Evolutionary conservation across 2,329 filamentous ascomycete species (phyloP), one percentile per base, ranked within the genome.

Genomic region (Westerdykella sp.): DNA sequence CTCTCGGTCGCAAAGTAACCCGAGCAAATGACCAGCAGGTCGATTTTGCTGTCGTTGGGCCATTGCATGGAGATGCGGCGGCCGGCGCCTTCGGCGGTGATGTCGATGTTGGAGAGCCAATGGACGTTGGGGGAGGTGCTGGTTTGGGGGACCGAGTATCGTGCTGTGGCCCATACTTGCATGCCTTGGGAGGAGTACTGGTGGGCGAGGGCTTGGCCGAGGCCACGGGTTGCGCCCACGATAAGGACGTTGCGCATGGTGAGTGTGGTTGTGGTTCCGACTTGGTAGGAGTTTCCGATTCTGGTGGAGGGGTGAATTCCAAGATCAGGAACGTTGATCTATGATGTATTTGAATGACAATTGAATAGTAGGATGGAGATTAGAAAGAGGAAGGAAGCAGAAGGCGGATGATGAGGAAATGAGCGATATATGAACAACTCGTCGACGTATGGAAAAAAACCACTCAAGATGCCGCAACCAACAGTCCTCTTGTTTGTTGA

Each of bases 1-100:
- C 78, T 74, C 55, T 86, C 83, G 5, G 75, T 79, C 23, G 71
- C 73, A 56, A 86, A 86, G 60, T 81, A 78, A 12, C 82, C 81
- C 0, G 83, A 81, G 3, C 78, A 78, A 55, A 86, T 78, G 54
- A 85, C 76, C 62, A 81, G 64, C 3, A 69, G 60, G 48, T 65
- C 57, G 45, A 62, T 49, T 28, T 42, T 39, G 9, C 21, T 40
- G n/a, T 61, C 54, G 42, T 59, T 15, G 13, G 42, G 31, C 44
- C 45, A 53, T 18, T 44, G 39, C 12, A 38, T 32, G 21, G 41
- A 30, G 13, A 57, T 46, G n/a, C 36, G 42, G 22, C 37, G 36
- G 14, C 53, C 54, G 31, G 53, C 53, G 10, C 34, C 30, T 14
- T 41, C 35, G 22, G 46, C 11, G 9, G 48, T 43, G 36, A 57